Evolutionary conservation across 2,329 filamentous ascomycete genomes (phyloP), one percentile per base, ranked within the genome.

Genomic region (Penicillium crustosum): DNA sequence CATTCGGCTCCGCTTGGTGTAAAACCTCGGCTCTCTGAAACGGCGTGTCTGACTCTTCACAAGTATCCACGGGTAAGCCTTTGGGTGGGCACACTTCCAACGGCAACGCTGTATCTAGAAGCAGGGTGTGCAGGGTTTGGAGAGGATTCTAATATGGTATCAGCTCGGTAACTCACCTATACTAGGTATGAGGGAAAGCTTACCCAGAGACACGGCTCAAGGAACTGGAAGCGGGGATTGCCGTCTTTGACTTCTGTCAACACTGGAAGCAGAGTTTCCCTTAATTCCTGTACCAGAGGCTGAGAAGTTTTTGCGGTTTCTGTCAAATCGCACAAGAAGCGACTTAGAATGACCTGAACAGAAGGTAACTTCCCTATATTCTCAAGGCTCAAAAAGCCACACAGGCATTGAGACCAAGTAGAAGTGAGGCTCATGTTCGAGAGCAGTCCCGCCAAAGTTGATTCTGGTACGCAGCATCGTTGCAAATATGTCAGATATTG

Each of bases 201-300:
- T 67, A 77, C 75, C 68, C 70, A 68, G 35, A 78, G 66, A 49
- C 67, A 62, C 35, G 65, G 53, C 21, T 73, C 70, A 38, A 73
- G 60, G 3, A 49, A 50, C 39, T 63, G 39, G 48, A 68, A 65
- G 15, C 48, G 49, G 13, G 55, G 38, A 29, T 65, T 44, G 29
- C 64, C 59, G 23, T 63, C 57, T 19, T 63, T 64, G 17, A 72
- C 54, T 35, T 72, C 63, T 21, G 56, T 49, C 21, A 75, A 51
- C 6, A 60, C 61, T 19, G 67, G 67, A 15, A 71, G 50, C 23
- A 76, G 55, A 7, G 61, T 58, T 35, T 71, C 64, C 51, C 63
- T 67, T 53, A 72, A 55, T 35, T 67, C 66, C 21, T 60, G 61
- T 3, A 64, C 45, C 35, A 67, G 58, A 35, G 53, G 50, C 2